Percentiles rank a stretch among this genome's conserved stretches.
Evolutionary conservation across 2,329 filamentous ascomycete species (phyloP).

Genomic region (Aspergillus uvarum): DNA sequence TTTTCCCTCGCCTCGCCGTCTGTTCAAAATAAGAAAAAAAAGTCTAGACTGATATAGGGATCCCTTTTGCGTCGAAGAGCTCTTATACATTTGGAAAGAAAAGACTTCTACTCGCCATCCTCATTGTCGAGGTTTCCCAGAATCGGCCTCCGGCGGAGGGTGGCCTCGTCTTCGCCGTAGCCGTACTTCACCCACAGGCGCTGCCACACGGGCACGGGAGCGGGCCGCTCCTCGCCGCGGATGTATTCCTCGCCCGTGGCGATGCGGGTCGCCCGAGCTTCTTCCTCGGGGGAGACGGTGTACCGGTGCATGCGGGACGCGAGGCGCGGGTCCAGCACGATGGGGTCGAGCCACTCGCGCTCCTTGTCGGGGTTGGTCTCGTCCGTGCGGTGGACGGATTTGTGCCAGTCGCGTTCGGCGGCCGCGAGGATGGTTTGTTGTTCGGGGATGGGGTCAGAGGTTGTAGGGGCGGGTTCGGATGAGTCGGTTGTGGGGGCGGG

Average conservation of each 20-base stretch:
- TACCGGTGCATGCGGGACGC: constrained; percentile 78
- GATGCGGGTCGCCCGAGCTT: constrained; percentile 63
- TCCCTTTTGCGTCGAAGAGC: no score
- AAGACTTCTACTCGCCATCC: constrained; percentile 18
- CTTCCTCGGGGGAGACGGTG: constrained; percentile 67
- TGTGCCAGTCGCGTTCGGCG: constrained; percentile 83
- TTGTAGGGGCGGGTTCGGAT: constrained; percentile 18
- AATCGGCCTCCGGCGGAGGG: constrained; percentile 39
- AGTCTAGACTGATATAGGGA: background rate
- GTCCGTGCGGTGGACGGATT: constrained; percentile 63
- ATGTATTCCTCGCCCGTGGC: constrained; percentile 66
- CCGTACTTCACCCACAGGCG: constrained; percentile 42
- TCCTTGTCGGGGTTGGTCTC: constrained; percentile 58
- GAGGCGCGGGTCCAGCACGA: constrained; percentile 76
- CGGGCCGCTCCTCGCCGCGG: constrained; percentile 58
- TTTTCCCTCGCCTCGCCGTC: no score
- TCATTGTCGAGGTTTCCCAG: constrained; percentile 42
- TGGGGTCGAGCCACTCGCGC: constrained; percentile 71
- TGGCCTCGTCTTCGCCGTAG: constrained; percentile 43
- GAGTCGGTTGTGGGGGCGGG: constrained; percentile 16
- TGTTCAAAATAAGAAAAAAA: no score
- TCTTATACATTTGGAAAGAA: background rate
- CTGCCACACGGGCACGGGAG: constrained; percentile 39
- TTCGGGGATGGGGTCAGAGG: constrained; percentile 50
- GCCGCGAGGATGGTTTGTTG: constrained; percentile 63